phyloP scores from a whole-genome alignment of 2,329 filamentous ascomycete genomes.

The Curvularia hawaiiensis region DNA sequence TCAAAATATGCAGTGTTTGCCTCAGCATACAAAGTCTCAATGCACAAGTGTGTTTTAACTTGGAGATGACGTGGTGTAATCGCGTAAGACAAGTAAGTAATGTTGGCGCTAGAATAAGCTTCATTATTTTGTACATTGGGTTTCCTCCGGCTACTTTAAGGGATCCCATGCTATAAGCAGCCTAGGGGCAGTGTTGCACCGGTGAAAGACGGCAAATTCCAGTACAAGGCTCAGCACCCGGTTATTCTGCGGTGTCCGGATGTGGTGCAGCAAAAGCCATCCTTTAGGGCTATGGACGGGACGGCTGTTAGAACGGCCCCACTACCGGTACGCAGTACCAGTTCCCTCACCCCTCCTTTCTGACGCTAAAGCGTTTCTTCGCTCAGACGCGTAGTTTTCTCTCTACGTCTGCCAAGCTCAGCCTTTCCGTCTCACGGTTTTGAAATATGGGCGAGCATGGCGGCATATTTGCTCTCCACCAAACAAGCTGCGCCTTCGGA shows the following conservation, averaged over 20 bases:
- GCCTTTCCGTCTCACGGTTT: background rate
- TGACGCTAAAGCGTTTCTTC: background rate
- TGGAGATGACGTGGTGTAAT: background rate
- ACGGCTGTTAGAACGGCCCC: slow-evolving; percentile 4
- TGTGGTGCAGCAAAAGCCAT: background rate
- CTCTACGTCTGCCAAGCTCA: background rate
- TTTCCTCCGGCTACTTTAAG: background rate
- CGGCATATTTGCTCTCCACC: background rate
- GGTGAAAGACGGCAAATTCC: background rate
- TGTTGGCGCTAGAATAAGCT: background rate
- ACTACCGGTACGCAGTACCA: background rate
- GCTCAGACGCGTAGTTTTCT: background rate
- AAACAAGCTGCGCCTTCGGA: background rate
- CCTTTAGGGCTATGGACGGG: background rate
- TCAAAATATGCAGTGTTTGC: background rate
- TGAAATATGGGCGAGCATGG: background rate
- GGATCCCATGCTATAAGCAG: background rate
- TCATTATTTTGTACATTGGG: background rate
- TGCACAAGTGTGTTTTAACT: background rate
- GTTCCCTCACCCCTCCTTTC: background rate
- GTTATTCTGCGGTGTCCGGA: background rate
- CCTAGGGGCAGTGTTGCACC: background rate
- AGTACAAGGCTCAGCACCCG: background rate
- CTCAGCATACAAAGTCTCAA: background rate
- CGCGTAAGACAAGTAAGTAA: background rate